Evolutionary conservation across 371 early-diverging fungal genomes (phyloP).

Genomic region (Coemansia sp.): DNA sequence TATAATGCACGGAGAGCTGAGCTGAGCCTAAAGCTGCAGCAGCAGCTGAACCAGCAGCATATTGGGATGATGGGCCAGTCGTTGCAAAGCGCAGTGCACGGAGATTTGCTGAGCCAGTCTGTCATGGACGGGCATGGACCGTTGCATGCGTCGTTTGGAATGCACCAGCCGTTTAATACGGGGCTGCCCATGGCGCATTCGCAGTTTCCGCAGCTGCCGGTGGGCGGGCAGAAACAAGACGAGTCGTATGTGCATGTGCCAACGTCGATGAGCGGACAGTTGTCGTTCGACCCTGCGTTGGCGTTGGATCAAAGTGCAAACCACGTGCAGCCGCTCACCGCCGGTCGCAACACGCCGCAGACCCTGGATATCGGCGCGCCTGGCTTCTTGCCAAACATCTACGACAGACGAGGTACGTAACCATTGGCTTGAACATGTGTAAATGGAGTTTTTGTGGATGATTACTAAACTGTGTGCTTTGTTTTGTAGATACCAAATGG

Average conservation of each 20-base stretch:
- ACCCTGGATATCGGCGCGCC: slow-evolving; percentile 6
- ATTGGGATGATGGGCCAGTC: slow-evolving; percentile 64
- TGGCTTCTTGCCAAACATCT: not conserved
- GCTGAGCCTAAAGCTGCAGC: slow-evolving; percentile 59
- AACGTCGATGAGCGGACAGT: slow-evolving; percentile 8
- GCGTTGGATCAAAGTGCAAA: slow-evolving; percentile 2
- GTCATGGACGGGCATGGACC: too few relatives aligned
- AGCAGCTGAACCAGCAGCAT: slow-evolving; percentile 60
- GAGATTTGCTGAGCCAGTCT: slow-evolving; percentile 25
- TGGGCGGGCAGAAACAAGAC: not conserved
- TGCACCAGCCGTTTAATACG: slow-evolving; percentile 16
- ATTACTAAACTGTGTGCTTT: not conserved
- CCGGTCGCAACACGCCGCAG: not conserved
- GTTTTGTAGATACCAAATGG: slow-evolving; percentile 39
- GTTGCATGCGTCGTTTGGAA: slow-evolving; percentile 8
- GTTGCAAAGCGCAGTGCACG: slow-evolving; percentile 11
- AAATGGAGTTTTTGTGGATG: not conserved
- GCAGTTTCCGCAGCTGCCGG: slow-evolving; percentile 19
- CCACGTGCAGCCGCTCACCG: not conserved
- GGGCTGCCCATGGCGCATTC: slow-evolving; percentile 10
- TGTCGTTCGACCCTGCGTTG: slow-evolving; percentile 15
- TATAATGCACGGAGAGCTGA: slow-evolving; percentile 52
- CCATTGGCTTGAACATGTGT: not conserved
- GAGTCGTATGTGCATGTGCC: slow-evolving; percentile 6
- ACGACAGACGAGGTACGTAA: slow-evolving; percentile 10